These are phyloP conservation scores for Penicillium freii DNA, from an alignment of 2,329 filamentous ascomycete genomes.

Conservation along the genomic window DNA sequence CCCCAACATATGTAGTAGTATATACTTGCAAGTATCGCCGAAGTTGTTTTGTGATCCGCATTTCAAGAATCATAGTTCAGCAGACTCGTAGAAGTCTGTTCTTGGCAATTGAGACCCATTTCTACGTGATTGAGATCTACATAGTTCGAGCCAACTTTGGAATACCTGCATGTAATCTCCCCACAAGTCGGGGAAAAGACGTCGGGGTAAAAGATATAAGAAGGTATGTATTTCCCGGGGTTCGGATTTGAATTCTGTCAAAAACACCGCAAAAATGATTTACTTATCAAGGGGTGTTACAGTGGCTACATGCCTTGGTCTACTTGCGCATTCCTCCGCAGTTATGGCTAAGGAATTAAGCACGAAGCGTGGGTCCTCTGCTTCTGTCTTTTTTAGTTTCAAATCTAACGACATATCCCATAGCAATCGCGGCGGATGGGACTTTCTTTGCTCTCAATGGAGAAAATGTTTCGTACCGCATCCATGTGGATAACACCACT, in stretches of 20 bases:
- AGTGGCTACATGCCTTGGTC: not conserved
- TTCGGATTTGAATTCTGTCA: not conserved
- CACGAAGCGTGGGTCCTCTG: not conserved
- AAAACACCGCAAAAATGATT: conserved; percentile 3
- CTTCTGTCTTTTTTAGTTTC: not conserved
- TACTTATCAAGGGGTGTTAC: not conserved
- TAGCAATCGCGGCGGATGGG: conserved; percentile 56
- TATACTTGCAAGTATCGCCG: not conserved
- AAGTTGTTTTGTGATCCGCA: not conserved
- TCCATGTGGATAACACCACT: conserved; percentile 58
- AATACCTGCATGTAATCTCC: not conserved
- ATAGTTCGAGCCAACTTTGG: not conserved
- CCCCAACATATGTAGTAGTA: not conserved
- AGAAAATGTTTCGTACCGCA: conserved; percentile 59
- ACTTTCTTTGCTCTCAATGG: conserved; percentile 58
- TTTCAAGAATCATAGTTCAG: not conserved
- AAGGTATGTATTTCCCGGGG: not conserved
- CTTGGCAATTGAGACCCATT: too few species aligned
- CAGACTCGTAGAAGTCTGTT: not conserved
- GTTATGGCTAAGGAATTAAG: conserved; percentile 1
- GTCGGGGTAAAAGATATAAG: conserved; percentile 1
- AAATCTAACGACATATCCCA: not conserved
- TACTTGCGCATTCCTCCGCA: not conserved
- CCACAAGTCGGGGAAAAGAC: not conserved
- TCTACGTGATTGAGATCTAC: not conserved